A percentile compares a stretch with the other conserved stretches of the same genome.
Conservation (phyloP, 1,284 basidiomycete genomes). For the Leccinum insigne region DNA sequence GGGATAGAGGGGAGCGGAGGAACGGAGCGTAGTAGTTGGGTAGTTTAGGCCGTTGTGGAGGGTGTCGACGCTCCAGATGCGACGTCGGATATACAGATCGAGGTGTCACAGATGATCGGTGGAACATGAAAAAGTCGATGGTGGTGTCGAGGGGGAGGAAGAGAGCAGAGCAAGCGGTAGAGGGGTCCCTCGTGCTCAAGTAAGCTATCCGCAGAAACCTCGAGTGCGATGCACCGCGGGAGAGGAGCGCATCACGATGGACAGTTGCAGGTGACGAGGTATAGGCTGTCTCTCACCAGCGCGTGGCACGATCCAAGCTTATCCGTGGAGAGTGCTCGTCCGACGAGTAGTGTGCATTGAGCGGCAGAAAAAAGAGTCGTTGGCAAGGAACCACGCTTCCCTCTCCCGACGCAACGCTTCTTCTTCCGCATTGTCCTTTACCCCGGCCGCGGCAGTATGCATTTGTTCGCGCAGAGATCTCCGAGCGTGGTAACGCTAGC, state of each 20-base stretch:
- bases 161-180: neutral
- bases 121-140: slow-evolving; percentile 4
- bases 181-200: slow-evolving; percentile 11
- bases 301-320: neutral
- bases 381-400: too few species aligned
- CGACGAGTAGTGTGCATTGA: slow-evolving; percentile 1
- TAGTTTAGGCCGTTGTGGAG: slow-evolving; percentile 29
- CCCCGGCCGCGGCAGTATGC: slow-evolving; percentile 16
- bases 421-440: slow-evolving; percentile 18
- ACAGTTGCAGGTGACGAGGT: slow-evolving; percentile 1
- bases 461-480: slow-evolving; percentile 22
- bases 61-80: slow-evolving; percentile 15
- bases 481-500: slow-evolving; percentile 11
- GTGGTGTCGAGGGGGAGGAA: neutral
- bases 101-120: neutral
- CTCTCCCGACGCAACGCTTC: slow-evolving; percentile 24
- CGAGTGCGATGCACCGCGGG: slow-evolving; percentile 30
- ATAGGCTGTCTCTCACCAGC: slow-evolving; percentile 11
- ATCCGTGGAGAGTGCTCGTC: slow-evolving; percentile 7
- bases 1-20: slow-evolving; percentile 10
- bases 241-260: slow-evolving; percentile 21
- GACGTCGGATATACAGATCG: slow-evolving; percentile 13
- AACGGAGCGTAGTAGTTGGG: slow-evolving; percentile 23
- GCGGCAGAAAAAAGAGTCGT: too few species aligned
- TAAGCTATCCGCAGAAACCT: slow-evolving; percentile 28